Evolutionary conservation across 164 flowering plant genomes (phyloP).

Genomic region (Annona cherimola): DNA sequence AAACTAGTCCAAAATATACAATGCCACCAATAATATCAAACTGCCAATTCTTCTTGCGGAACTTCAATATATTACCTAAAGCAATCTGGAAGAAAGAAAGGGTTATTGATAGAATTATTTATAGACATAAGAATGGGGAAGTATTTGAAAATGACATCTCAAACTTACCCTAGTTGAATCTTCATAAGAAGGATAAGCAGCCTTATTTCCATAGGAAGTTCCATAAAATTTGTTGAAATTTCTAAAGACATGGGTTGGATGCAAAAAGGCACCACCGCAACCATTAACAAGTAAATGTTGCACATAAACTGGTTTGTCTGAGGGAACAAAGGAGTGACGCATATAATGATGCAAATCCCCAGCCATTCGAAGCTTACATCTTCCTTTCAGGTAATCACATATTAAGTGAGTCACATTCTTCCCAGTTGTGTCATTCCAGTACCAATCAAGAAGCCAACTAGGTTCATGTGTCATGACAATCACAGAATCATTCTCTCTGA

Average conservation of each 20-base stretch:
- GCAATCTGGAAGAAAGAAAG: conserved; percentile 65
- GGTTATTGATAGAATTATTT: background rate
- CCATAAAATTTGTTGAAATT: conserved; percentile 60
- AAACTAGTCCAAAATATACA: conserved; percentile 77
- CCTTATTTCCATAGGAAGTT: conserved; percentile 62
- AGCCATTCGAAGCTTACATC: conserved; percentile 91
- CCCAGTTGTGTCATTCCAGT: conserved; percentile 79
- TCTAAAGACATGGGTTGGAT: conserved; percentile 94
- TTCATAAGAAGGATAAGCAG: conserved; percentile 94
- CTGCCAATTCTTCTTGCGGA: conserved; percentile 99
- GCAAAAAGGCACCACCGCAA: conserved; percentile 99
- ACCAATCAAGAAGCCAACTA: conserved; percentile 97
- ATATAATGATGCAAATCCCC: conserved; percentile 99
- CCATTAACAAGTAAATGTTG: conserved; percentile 97
- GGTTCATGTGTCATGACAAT: conserved; percentile 99
- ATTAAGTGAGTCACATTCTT: conserved; percentile 78
- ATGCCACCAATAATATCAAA: conserved; percentile 99
- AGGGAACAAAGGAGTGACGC: conserved; percentile 80
- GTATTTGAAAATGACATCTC: background rate
- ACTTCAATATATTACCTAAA: conserved; percentile 90
- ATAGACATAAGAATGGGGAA: background rate
- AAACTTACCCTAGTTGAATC: conserved; percentile 86
- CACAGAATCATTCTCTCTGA: conserved; percentile 74
- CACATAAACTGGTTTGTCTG: conserved; percentile 71
- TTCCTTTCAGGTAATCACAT: conserved; percentile 72